Conservation (phyloP, 805 yeast species). For the Wickerhamiella sorbophila region DNA sequence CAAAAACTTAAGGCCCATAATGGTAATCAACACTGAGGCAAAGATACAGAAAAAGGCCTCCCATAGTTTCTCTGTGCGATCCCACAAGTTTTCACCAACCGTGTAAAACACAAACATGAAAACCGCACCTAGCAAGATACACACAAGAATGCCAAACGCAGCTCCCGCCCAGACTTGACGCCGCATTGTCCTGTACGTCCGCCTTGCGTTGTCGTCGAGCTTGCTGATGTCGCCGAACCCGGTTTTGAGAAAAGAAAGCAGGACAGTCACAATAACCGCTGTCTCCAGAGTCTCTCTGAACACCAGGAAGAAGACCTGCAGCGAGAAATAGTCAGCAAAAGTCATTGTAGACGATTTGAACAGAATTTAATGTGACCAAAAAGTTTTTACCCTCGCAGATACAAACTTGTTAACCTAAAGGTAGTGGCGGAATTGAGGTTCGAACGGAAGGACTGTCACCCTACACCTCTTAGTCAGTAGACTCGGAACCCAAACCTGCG, state of each 20-base stretch:
- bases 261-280: constrained; percentile 69
- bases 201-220: constrained; percentile 9
- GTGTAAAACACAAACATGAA: constrained; percentile 59
- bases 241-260: constrained; percentile 73
- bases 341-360: constrained; percentile 1
- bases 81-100: constrained; percentile 76
- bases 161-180: constrained; percentile 80
- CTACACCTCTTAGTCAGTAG: neutral
- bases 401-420: too few species aligned
- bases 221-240: constrained; percentile 39
- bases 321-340: constrained; percentile 35
- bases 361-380: neutral
- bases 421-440: too few species aligned
- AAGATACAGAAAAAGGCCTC: constrained; percentile 72
- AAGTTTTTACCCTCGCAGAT: neutral
- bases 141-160: constrained; percentile 48
- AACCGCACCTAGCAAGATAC: constrained; percentile 56
- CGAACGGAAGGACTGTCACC: neutral
- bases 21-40: constrained; percentile 64
- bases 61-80: constrained; percentile 76
- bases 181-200: constrained; percentile 33
- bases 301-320: constrained; percentile 73
- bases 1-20: constrained; percentile 75
- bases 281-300: constrained; percentile 87
- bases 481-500: too few species aligned